These are phyloP conservation scores for Pythium aquatile DNA, from an alignment of 352 stramenopile species.

Conservation along the genomic window DNA sequence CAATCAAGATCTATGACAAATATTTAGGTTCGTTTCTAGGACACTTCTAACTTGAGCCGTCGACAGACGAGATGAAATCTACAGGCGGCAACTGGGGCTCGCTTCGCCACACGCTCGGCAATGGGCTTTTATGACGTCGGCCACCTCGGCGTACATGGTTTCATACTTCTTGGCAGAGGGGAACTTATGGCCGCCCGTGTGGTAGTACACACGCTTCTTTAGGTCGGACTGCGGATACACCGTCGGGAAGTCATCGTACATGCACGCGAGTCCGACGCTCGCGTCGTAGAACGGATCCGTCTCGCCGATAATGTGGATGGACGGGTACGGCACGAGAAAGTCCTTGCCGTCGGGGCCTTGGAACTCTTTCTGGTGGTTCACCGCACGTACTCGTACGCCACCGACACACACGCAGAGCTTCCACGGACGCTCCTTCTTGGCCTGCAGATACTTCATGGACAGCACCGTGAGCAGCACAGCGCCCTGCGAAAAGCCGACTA, in stretches of 20 bases:
- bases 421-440: slow-evolving; percentile 35
- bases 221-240: slow-evolving; percentile 17
- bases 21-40: background rate
- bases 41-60: background rate
- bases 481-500: slow-evolving; percentile 80
- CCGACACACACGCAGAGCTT: slow-evolving; percentile 45
- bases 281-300: slow-evolving; percentile 38
- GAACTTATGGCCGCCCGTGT: slow-evolving; percentile 62
- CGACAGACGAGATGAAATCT: background rate
- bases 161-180: slow-evolving; percentile 49
- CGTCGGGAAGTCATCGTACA: slow-evolving; percentile 34
- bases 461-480: slow-evolving; percentile 61
- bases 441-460: slow-evolving; percentile 55
- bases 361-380: slow-evolving; percentile 41
- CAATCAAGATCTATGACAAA: background rate
- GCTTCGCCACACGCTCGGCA: slow-evolving; percentile 16
- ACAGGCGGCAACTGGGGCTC: background rate
- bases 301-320: slow-evolving; percentile 49
- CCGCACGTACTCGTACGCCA: slow-evolving; percentile 36
- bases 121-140: slow-evolving; percentile 24
- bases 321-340: slow-evolving; percentile 31
- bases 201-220: slow-evolving; percentile 33
- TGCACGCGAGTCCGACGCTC: slow-evolving; percentile 29
- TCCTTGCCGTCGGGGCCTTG: slow-evolving; percentile 26
- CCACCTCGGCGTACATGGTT: slow-evolving; percentile 31